These are phyloP conservation scores for Suhomyces sp. DNA, from an alignment of 805 yeast species.

Conservation along the genomic window DNA sequence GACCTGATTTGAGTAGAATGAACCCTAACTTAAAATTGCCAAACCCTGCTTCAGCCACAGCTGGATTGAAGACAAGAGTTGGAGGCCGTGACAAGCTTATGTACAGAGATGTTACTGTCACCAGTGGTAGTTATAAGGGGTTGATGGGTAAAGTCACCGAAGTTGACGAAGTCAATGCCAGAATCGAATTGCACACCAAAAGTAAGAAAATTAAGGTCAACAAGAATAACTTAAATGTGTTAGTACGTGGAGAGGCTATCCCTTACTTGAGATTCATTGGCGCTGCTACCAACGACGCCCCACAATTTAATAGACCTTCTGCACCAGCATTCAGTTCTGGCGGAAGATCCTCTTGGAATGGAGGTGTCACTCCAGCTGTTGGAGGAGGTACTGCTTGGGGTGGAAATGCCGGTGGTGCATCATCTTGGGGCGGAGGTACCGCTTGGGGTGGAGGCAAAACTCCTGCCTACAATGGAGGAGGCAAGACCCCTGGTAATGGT, in stretches of 20 bases:
- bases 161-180: constrained; percentile 86
- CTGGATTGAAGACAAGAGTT: constrained; percentile 49
- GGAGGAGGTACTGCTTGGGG: constrained; percentile 14
- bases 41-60: constrained; percentile 43
- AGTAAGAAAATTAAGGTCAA: constrained; percentile 83
- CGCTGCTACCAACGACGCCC: constrained; percentile 22
- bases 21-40: constrained; percentile 77
- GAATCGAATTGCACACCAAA: constrained; percentile 92
- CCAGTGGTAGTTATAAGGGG: constrained; percentile 93
- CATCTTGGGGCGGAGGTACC: constrained; percentile 49
- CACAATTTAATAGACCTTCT: constrained; percentile 15
- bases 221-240: constrained; percentile 73
- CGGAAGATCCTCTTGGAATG: constrained; percentile 55
- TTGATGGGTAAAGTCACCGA: constrained; percentile 90
- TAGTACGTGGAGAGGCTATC: constrained; percentile 65
- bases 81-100: constrained; percentile 81
- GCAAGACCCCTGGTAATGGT: constrained; percentile 24
- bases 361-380: constrained; percentile 31
- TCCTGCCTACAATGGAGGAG: constrained; percentile 20
- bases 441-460: constrained; percentile 23
- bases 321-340: constrained; percentile 41
- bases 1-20: constrained; percentile 77
- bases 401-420: constrained; percentile 44
- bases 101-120: constrained; percentile 80
- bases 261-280: constrained; percentile 80